These are phyloP conservation scores for Metschnikowia lachancei DNA, from an alignment of 805 yeast genomes.

Conservation along the genomic window DNA sequence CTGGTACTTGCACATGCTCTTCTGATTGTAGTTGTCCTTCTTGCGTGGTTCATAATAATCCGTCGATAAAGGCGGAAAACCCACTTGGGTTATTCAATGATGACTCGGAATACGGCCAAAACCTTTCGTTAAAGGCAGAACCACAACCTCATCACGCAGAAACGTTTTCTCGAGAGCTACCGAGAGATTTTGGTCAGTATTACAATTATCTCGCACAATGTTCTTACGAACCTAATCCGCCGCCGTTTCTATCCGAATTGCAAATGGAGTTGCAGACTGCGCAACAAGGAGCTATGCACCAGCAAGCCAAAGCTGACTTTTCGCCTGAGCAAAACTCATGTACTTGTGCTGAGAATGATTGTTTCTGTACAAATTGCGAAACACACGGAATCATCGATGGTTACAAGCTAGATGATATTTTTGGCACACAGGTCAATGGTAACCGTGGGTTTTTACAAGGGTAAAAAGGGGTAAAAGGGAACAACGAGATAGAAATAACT, in stretches of 20 bases:
- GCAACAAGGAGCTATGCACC: slow-evolving; percentile 2
- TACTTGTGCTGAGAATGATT: slow-evolving; percentile 18
- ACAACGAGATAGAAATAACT: background rate
- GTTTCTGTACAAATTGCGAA: slow-evolving; percentile 41
- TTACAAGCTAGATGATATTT: slow-evolving; percentile 38
- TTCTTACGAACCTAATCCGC: background rate
- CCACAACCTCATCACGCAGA: background rate
- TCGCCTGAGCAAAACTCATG: slow-evolving; percentile 10
- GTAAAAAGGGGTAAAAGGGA: background rate
- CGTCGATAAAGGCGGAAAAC: slow-evolving; percentile 9
- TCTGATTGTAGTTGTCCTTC: slow-evolving; percentile 38
- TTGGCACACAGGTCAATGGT: slow-evolving; percentile 12
- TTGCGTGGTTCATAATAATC: slow-evolving; percentile 33
- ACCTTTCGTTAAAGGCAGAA: slow-evolving; percentile 14
- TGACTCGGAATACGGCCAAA: slow-evolving; percentile 14
- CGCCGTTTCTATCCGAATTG: slow-evolving; percentile 7
- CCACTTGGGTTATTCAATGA: slow-evolving; percentile 13
- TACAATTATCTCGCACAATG: slow-evolving; percentile 2
- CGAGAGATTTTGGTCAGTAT: slow-evolving; percentile 6
- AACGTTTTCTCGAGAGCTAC: slow-evolving; percentile 6
- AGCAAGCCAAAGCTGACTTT: background rate
- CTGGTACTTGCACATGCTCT: slow-evolving; percentile 38
- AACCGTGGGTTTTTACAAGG: background rate
- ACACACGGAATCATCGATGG: slow-evolving; percentile 47
- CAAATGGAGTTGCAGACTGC: slow-evolving; percentile 8